Evolutionary conservation across 2,329 filamentous ascomycete species (phyloP).

Genomic region (Hortaea sp.): DNA sequence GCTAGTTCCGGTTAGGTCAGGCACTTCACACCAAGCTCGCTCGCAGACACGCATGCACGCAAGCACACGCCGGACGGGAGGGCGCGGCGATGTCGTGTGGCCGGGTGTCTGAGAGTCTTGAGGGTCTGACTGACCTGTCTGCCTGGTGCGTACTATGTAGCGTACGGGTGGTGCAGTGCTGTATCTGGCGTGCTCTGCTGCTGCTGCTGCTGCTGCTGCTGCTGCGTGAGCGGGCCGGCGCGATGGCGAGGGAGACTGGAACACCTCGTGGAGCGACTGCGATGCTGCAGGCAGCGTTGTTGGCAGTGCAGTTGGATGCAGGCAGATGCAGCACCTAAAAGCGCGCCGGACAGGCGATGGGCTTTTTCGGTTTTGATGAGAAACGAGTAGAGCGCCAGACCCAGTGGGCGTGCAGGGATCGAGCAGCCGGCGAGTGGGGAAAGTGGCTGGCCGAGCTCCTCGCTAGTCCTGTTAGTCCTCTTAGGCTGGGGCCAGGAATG

Average conservation of each 20-base stretch:
- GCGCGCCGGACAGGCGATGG: constrained; percentile 9
- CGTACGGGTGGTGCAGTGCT: neutral
- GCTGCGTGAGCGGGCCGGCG: constrained; percentile 3
- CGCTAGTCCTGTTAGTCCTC: neutral
- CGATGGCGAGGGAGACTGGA: constrained; percentile 8
- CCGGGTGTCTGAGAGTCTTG: too few species aligned
- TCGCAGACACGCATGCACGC: too few species aligned
- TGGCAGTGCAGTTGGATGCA: constrained; percentile 7
- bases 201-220: neutral
- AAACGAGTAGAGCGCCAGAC: neutral
- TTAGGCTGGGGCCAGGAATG: constrained; percentile 1
- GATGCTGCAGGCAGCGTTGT: constrained; percentile 4
- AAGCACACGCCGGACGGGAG: too few species aligned
- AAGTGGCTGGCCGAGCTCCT: constrained; percentile 10
- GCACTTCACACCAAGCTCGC: too few species aligned
- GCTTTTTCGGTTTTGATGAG: constrained; percentile 9
- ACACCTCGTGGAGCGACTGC: constrained; percentile 12
- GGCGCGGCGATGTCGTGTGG: neutral
- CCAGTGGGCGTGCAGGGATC: neutral
- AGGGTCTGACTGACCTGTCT: too few species aligned
- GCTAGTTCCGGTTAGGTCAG: too few species aligned
- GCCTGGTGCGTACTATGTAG: neutral
- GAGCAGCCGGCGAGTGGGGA: constrained; percentile 6
- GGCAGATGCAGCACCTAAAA: constrained; percentile 13
- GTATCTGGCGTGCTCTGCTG: neutral